Conservation (phyloP, 2,329 filamentous ascomycete species). For the Colletotrichum coccodes region DNA sequence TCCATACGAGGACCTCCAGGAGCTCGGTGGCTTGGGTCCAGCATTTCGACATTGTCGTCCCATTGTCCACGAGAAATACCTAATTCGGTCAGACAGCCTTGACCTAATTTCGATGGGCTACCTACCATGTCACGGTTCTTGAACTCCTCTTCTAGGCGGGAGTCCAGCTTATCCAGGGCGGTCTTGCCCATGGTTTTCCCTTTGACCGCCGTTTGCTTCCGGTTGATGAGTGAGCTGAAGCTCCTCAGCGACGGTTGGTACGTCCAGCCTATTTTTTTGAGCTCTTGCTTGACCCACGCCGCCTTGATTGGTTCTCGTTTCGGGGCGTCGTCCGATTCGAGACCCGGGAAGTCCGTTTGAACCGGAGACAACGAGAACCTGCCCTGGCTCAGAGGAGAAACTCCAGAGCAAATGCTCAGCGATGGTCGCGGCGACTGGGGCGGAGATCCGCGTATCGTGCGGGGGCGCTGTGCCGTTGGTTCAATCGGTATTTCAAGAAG, state of each 20-base stretch:
- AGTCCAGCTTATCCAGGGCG: neutral
- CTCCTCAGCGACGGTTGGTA: neutral
- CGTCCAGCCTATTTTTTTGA: neutral
- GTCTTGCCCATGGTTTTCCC: neutral
- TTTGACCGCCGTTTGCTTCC: neutral
- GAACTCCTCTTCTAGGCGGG: neutral
- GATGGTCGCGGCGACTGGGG: neutral
- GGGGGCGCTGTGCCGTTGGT: neutral
- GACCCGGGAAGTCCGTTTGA: no score
- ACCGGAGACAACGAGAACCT: no score
- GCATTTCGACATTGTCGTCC: slow-evolving; percentile 35
- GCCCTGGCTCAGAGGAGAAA: no score
- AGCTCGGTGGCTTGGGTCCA: slow-evolving; percentile 39
- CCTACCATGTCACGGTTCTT: slow-evolving; percentile 6
- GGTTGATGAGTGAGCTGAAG: neutral
- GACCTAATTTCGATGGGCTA: neutral
- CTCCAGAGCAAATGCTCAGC: no score
- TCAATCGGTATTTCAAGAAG: neutral
- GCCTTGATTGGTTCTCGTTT: no score
- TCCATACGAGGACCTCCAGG: slow-evolving; percentile 38
- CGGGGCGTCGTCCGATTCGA: no score
- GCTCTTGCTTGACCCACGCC: neutral
- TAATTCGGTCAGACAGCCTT: neutral
- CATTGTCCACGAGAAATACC: slow-evolving; percentile 43
- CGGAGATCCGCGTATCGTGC: no score